Conservation (phyloP, 1,284 basidiomycete genomes). For the Uromyces viciae-fabae region DNA sequence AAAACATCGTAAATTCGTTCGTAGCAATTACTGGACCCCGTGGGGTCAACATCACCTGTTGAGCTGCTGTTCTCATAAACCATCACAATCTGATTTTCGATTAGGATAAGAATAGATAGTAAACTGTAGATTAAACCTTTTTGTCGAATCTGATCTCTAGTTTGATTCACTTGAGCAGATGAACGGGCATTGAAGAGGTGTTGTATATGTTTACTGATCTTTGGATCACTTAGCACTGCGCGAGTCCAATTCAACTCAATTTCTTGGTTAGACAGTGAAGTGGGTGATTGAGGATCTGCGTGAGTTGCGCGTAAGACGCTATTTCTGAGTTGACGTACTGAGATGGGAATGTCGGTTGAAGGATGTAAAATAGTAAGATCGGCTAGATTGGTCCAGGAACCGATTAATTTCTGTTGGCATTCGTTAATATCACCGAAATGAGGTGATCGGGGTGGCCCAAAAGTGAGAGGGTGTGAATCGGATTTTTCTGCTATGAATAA, state of each 20-base stretch:
- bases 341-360: conserved; percentile 6
- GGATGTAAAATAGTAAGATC: background rate
- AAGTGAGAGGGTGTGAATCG: background rate
- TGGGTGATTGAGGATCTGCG: background rate
- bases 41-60: background rate
- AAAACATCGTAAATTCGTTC: conserved; percentile 12
- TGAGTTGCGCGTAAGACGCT: background rate
- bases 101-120: conserved; percentile 11
- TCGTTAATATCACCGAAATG: background rate
- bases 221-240: conserved; percentile 28
- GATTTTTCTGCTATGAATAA: conserved; percentile 9
- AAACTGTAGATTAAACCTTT: conserved; percentile 31
- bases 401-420: conserved; percentile 4
- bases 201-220: conserved; percentile 31
- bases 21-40: conserved; percentile 3
- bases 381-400: conserved; percentile 26
- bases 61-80: conserved; percentile 5
- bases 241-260: conserved; percentile 34
- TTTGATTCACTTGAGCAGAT: background rate
- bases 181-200: conserved; percentile 14
- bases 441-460: background rate
- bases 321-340: conserved; percentile 9
- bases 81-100: conserved; percentile 9
- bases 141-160: background rate
- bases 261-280: background rate